These are phyloP conservation scores for Talaromyces verruculosus DNA, from an alignment of 2,329 filamentous ascomycete genomes.

Conservation along the genomic window DNA sequence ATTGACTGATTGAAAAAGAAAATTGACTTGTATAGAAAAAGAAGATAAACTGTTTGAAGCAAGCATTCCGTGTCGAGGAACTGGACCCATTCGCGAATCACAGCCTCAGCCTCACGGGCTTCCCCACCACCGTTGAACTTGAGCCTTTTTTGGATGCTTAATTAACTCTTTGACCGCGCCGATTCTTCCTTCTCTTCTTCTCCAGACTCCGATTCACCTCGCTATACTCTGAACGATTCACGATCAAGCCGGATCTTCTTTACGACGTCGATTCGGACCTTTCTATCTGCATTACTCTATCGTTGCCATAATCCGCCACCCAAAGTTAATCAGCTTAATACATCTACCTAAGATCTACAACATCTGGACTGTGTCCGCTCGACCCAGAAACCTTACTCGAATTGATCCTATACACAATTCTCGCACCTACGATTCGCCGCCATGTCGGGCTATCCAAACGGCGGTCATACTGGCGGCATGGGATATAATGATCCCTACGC, in stretches of 20 bases:
- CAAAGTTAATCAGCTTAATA: not conserved
- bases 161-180: not conserved
- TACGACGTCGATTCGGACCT: not conserved
- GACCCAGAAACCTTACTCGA: not conserved
- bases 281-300: not conserved
- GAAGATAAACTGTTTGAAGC: not conserved
- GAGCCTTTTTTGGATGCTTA: not conserved
- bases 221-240: not conserved
- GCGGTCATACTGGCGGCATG: not conserved
- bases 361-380: not conserved
- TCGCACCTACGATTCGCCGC: not conserved
- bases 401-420: not conserved
- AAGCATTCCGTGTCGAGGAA: not conserved
- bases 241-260: not conserved
- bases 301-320: not conserved
- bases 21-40: not conserved
- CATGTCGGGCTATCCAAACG: constrained; percentile 14
- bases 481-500: constrained; percentile 11
- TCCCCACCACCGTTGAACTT: constrained; percentile 6
- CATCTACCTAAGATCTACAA: not conserved
- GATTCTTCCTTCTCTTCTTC: not conserved
- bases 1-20: not conserved
- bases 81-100: not conserved
- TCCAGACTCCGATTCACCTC: not conserved
- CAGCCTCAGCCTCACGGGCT: not conserved